phyloP scores from a whole-genome alignment of 805 yeast genomes.

The Kluyveromyces lactis region DNA sequence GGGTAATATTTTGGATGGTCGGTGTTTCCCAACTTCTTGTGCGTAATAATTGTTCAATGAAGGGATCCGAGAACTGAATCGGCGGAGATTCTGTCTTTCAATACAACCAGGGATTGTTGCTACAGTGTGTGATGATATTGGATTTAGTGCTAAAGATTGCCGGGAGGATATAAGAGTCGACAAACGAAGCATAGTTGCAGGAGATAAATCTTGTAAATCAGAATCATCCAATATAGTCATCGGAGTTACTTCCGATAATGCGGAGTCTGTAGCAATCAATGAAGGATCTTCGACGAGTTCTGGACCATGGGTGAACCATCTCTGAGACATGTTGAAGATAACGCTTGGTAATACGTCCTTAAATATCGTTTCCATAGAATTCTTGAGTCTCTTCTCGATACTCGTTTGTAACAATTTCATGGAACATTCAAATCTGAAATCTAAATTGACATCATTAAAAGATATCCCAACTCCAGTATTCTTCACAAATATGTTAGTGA shows the following conservation, averaged over 20 bases:
- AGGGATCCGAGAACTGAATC: conserved; percentile 27
- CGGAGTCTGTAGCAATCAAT: conserved; percentile 4
- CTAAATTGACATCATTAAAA: conserved; percentile 30
- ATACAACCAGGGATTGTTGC: conserved; percentile 28
- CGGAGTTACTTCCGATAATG: conserved; percentile 6
- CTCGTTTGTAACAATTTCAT: conserved; percentile 27
- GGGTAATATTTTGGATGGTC: neutral
- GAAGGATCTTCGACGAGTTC: conserved; percentile 5
- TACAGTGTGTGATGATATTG: conserved; percentile 40
- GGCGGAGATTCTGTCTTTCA: conserved; percentile 28
- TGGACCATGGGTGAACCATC: conserved; percentile 23
- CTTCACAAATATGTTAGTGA: conserved; percentile 27
- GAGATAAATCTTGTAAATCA: conserved; percentile 40
- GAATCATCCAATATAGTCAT: conserved; percentile 19
- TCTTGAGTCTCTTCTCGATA: conserved; percentile 27
- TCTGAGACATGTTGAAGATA: conserved; percentile 28
- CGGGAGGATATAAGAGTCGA: conserved; percentile 65
- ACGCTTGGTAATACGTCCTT: conserved; percentile 29
- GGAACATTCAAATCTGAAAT: conserved; percentile 30
- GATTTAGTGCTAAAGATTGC: conserved; percentile 66
- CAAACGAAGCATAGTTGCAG: conserved; percentile 59
- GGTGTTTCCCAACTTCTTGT: conserved; percentile 2
- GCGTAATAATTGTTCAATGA: conserved; percentile 20
- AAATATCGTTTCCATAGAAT: conserved; percentile 27
- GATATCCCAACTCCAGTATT: conserved; percentile 28